Base-by-base conservation (phyloP, 164 flowering plant species). In the Dillenia turbinata region DNA sequence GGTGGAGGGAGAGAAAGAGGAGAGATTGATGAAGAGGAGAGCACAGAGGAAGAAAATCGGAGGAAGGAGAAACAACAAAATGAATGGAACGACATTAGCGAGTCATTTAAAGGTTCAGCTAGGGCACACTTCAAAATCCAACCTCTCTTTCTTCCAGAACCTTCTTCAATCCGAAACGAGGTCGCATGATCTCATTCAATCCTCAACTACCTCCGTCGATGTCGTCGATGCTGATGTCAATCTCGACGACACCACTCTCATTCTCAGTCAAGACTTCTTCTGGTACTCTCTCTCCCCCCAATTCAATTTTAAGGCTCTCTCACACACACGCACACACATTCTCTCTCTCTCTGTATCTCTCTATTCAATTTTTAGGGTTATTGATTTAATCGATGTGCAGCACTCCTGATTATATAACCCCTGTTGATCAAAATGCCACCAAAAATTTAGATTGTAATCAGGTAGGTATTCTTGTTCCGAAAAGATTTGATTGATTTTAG, bases 251-350 rank as follows among this genome's bases (percentile, higher is more conserved):
- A 83, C 68, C 44, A 85, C 83, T 72, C 85, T 72, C 79, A 92
- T 92, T 48, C 96, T 89, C 78, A 92, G 92, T 60, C 98, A 92
- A 66, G 98, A 92, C 59, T 92, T 90, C 75, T 92, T 92, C 81
- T 92, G 98, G 98, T 92, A 66, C 56, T 10, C 15, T 19, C 2
- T 46, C 15, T 33, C 47, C 44, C 14, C 40, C 5, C 14, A 10
- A 19, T 19, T 12, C 54, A 54, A 13, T 33, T 33, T 22, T 15
- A 9, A 1, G 17, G 8, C 4, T 3, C 40, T 33, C 14, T 5
- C n/a, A 51, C 53, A 8, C 17, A 9, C 14, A 13, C n/a, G n/a
- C n/a, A n/a, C n/a, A n/a, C n/a, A n/a, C n/a, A n/a, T n/a, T n/a
- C n/a, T n/a, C n/a, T n/a, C n/a, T n/a, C n/a, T n/a, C n/a, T n/a